Evolutionary conservation across 148 eudicot species (phyloP).

Genomic region (Amaranthus hypochondriacus): DNA sequence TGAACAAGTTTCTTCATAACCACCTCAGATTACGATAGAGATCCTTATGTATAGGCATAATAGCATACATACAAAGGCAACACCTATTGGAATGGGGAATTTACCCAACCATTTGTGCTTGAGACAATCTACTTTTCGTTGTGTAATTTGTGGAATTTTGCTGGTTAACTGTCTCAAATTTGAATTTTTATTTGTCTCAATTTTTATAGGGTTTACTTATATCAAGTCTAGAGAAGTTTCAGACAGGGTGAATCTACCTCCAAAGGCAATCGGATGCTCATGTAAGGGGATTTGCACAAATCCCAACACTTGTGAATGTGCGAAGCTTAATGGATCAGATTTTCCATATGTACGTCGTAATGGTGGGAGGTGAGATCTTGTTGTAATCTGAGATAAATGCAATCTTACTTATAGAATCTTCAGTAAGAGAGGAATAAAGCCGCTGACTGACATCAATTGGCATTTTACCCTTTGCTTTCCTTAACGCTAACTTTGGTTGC

Average conservation of each 20-base stretch:
- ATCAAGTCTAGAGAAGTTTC: conserved; percentile 23
- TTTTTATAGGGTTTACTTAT: conserved; percentile 32
- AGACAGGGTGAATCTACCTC: conserved; percentile 29
- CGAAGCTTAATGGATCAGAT: conserved; percentile 40
- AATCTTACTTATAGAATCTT: too few species aligned
- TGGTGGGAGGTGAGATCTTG: conserved; percentile 40
- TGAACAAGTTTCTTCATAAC: too few species aligned
- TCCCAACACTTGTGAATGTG: conserved; percentile 42
- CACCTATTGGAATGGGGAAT: too few species aligned
- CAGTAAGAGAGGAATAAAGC: neutral
- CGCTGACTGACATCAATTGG: neutral
- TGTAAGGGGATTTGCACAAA: conserved; percentile 36
- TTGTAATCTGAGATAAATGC: neutral
- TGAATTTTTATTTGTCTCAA: neutral
- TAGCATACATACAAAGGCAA: too few species aligned
- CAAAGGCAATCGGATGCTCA: conserved; percentile 29
- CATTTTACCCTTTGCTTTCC: neutral
- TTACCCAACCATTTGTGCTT: too few species aligned
- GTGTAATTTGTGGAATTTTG: too few species aligned
- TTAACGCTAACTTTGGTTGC: neutral
- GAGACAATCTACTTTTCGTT: too few species aligned
- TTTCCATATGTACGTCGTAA: conserved; percentile 38
- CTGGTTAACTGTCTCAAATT: neutral
- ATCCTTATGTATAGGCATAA: too few species aligned
- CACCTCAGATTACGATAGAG: too few species aligned